These are phyloP conservation scores for Didymella arachidicola DNA, from an alignment of 2,329 filamentous ascomycete genomes.

Conservation along the genomic window DNA sequence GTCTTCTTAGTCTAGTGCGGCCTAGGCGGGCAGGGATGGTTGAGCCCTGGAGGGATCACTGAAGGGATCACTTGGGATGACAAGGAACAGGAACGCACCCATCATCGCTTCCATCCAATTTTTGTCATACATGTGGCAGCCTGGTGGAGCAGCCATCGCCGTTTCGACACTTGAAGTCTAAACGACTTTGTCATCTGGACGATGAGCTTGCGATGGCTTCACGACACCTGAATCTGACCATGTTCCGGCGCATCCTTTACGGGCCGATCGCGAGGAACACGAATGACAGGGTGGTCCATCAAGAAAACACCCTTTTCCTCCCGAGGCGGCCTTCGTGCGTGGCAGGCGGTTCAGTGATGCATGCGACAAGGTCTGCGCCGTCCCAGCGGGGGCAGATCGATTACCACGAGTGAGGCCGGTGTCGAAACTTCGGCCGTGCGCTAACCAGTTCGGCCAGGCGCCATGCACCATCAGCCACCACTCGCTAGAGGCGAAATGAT, in stretches of 20 bases:
- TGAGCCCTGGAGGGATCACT: conserved; percentile 19
- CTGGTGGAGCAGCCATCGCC: conserved; percentile 4
- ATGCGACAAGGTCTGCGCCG: conserved; percentile 19
- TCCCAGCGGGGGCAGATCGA: conserved; percentile 18
- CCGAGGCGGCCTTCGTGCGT: conserved; percentile 12
- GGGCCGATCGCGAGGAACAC: conserved; percentile 12
- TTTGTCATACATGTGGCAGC: conserved; percentile 4
- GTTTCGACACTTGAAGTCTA: neutral
- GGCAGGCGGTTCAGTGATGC: conserved; percentile 14
- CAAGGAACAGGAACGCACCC: conserved; percentile 17
- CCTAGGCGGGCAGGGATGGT: conserved; percentile 19
- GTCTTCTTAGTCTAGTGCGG: conserved; percentile 18
- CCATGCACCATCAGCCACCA: conserved; percentile 28
- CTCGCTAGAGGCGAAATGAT: conserved; percentile 17
- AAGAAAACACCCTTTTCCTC: neutral
- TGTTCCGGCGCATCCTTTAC: conserved; percentile 14
- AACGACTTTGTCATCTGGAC: neutral
- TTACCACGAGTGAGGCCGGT: conserved; percentile 19
- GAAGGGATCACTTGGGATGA: conserved; percentile 17
- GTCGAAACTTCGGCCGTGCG: conserved; percentile 18
- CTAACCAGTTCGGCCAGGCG: conserved; percentile 17
- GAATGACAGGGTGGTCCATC: conserved; percentile 1
- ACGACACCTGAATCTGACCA: conserved; percentile 9
- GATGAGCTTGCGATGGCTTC: conserved; percentile 2
- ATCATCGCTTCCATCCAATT: conserved; percentile 9